These are phyloP conservation scores for Wallacemonas sp. DNA, from an alignment of 208 protist species.

Conservation along the genomic window DNA sequence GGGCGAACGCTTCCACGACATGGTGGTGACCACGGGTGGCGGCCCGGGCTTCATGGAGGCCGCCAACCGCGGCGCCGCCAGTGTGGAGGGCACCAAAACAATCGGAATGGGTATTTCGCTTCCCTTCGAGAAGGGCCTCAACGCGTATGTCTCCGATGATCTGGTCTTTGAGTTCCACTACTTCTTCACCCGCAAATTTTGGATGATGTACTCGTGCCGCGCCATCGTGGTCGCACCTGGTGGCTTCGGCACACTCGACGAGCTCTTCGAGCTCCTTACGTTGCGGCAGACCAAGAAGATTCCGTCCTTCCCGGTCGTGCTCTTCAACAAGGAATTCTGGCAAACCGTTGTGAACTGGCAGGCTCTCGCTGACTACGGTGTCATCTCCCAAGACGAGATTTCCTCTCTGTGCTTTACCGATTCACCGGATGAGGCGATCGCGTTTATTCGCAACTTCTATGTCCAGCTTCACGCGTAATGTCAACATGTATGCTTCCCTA, in stretches of 20 bases:
- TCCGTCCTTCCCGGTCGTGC: constrained; percentile 81
- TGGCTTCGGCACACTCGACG: constrained; percentile 92
- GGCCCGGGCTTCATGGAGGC: constrained; percentile 95
- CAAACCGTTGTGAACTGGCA: constrained; percentile 88
- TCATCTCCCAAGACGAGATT: constrained; percentile 85
- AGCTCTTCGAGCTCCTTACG: constrained; percentile 92
- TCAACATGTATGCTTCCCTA: no score
- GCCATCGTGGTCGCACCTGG: constrained; percentile 89
- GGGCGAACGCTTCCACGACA: constrained; percentile 38
- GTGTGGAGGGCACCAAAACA: constrained; percentile 65
- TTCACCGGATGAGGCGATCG: constrained; percentile 76
- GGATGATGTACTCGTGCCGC: constrained; percentile 94
- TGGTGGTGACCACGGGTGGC: constrained; percentile 91
- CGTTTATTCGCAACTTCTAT: constrained; percentile 71
- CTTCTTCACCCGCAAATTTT: constrained; percentile 95
- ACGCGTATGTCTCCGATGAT: constrained; percentile 80
- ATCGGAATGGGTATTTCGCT: constrained; percentile 94
- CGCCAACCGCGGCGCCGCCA: constrained; percentile 85
- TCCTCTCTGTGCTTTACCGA: constrained; percentile 88
- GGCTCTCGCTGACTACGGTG: constrained; percentile 82
- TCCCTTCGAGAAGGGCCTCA: constrained; percentile 93
- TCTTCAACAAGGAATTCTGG: constrained; percentile 89
- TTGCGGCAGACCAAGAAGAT: constrained; percentile 91
- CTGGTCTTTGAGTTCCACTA: constrained; percentile 95
- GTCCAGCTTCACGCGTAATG: constrained; percentile 7